Evolutionary conservation across 2,329 filamentous ascomycete genomes (phyloP).

Genomic region (Coniochaeta sp.): DNA sequence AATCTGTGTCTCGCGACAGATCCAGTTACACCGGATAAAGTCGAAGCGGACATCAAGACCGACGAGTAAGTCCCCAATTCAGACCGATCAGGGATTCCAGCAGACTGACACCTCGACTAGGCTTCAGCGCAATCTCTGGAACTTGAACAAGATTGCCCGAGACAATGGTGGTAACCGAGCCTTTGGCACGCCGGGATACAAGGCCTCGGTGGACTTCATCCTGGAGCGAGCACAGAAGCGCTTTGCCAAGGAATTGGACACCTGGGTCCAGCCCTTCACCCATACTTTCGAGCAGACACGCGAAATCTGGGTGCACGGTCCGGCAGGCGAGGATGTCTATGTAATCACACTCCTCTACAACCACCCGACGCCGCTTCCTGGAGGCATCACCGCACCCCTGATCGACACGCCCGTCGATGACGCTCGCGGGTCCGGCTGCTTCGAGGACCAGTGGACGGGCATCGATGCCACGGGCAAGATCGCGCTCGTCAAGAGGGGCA

Average conservation of each 20-base stretch:
- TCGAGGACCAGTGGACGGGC: constrained; percentile 34
- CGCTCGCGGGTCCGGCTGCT: constrained; percentile 29
- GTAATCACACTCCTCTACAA: constrained; percentile 39
- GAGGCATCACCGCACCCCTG: constrained; percentile 22
- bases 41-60: constrained; percentile 30
- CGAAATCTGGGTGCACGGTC: constrained; percentile 34
- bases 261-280: constrained; percentile 37
- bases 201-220: constrained; percentile 50
- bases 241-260: constrained; percentile 34
- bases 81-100: neutral
- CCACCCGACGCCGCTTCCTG: constrained; percentile 30
- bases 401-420: constrained; percentile 27
- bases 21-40: constrained; percentile 28
- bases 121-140: constrained; percentile 44
- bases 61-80: constrained; percentile 21
- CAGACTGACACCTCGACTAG: constrained; percentile 20
- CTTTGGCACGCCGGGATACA: constrained; percentile 51
- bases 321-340: constrained; percentile 34
- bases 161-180: constrained; percentile 53
- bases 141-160: constrained; percentile 45
- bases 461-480: constrained; percentile 36
- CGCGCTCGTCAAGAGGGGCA: constrained; percentile 35
- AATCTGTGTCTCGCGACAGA: constrained; percentile 18
- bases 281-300: constrained; percentile 35
- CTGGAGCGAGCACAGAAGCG: constrained; percentile 34